Base-by-base conservation (phyloP, 148 eudicot genomes). In the Oxyria digyna region DNA sequence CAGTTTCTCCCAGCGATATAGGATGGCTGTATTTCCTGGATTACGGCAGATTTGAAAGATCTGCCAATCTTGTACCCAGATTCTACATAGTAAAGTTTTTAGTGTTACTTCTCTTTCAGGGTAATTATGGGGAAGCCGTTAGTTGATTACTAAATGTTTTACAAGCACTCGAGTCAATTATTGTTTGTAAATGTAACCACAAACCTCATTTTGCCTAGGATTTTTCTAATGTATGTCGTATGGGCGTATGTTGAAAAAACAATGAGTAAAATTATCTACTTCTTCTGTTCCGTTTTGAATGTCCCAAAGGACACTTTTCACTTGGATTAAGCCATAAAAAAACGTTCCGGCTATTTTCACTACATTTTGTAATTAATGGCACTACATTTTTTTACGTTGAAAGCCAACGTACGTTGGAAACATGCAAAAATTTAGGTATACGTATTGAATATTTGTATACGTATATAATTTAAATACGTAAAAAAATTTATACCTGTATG, bases 81-180 rank as follows among this genome's bases (percentile, higher is more conserved):
- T 59, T 59, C 37, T 59, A 59, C 65, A 59, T 59, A 13, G 65
- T 59, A 59, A 38, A 15, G 18, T 29, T 24, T 14, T 17, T 59
- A 6, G 65, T 26, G 35, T 31, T 29, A 59, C 65, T 59, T 8
- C 26, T 50, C 27, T 50, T 1, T 50, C 21, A 50, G 26, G 57
- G 26, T 50, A 18, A 50, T 50, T 50, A 2, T n/a, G 57, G 50
- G 20, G 20, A 29, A 64, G 29, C 24, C 63, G 41, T 68, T 67
- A 24, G 52, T 62, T 18, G 14, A 73, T 69, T n/a, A 20, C 59
- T 69, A 43, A 43, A 62, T 55, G 72, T 27, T 42, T 43, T 23
- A 32, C 50, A 57, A 38, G 41, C 41, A 38, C 41, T 38, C 41
- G 41, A n/a, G 32, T 33, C 62, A 55, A 26, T 55, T 27, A 32